phyloP scores from a whole-genome alignment of 2,329 filamentous ascomycete genomes.

The Cytospora chrysosperma region DNA sequence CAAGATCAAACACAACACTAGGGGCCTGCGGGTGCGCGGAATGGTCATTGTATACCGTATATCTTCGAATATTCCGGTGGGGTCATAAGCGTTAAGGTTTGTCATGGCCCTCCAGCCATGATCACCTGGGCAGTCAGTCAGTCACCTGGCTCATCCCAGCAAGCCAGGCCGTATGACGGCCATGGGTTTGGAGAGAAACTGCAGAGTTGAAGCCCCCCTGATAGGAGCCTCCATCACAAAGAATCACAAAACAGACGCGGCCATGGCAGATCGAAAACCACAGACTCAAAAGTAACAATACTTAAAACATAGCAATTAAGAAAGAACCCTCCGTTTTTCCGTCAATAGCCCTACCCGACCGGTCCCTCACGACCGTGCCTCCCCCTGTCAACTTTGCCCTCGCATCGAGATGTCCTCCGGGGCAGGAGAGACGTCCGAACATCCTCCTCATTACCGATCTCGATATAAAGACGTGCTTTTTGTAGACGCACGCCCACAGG shows the following conservation, averaged over 20 bases:
- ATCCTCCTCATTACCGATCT: constrained; percentile 16
- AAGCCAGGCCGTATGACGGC: not conserved
- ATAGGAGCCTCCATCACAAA: constrained; percentile 3
- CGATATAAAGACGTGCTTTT: constrained; percentile 15
- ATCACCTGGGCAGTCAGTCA: not conserved
- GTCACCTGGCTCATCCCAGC: not conserved
- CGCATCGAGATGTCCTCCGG: constrained; percentile 5
- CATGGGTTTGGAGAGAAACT: not conserved
- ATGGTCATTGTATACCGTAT: constrained; percentile 17
- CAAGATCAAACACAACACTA: not conserved
- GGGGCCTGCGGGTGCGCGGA: not conserved
- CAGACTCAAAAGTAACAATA: constrained; percentile 22
- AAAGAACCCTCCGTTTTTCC: constrained; percentile 14
- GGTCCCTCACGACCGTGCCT: constrained; percentile 12
- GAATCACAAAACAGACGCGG: constrained; percentile 17
- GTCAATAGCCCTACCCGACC: constrained; percentile 10
- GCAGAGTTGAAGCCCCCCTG: not conserved
- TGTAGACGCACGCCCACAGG: constrained; percentile 9
- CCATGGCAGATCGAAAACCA: constrained; percentile 17
- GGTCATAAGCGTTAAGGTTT: not conserved
- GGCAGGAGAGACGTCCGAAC: not conserved
- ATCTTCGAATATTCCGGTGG: constrained; percentile 5
- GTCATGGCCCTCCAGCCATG: constrained; percentile 3
- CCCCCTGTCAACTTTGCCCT: constrained; percentile 11
- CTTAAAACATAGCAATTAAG: constrained; percentile 23